Evolutionary conservation across 2,329 filamentous ascomycete genomes (phyloP), one percentile per base, ranked within the genome.

Genomic region (Colletotrichum plurivorum): DNA sequence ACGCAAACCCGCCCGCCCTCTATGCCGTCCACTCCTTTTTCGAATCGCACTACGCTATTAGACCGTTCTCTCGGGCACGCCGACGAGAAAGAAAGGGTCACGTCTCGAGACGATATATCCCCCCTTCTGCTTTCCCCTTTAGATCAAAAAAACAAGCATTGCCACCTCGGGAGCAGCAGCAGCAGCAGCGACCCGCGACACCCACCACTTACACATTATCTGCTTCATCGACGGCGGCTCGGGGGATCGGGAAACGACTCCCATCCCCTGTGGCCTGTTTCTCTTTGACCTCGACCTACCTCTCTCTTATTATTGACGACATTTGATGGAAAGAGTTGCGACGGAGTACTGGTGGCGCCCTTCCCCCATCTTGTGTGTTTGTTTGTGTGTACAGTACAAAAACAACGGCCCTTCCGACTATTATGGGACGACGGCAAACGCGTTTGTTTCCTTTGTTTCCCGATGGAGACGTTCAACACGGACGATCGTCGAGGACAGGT

Each of bases 1-100:
- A 36, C 31, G 31, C 41, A 65, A 46, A 62, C n/a, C 8, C 46
- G 10, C 61, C 16, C 18, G 10, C 61, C 31, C 76, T 75, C 76
- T 81, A 78, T 76, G 77, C 80, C 78, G 76, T 82, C 78, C 81
- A 76, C 76, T 83, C 81, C 76, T 82, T 81, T 70, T 63, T 63
- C 67, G 41, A 61, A 46, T 56, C 41, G 41, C 31, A 36, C 31
- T 56, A 27, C 45, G 31, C 31, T 36, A 43, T 62, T 63, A 57
- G 61, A 57, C 55, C 57, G 48, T 68, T 58, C 60, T 45, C 31
- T 52, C 46, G 61, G 67, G 74, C 62, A 63, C 45, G 52, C 27
- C 51, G 31, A 36, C 31, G 31, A 36, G 31, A 36, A 36, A 10
- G 31, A 63, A 51, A 16, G 31, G 46, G 64, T 43, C 41, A 36